Conservation (phyloP, 257 asterid genomes). For the Thymus mandschuricus region DNA sequence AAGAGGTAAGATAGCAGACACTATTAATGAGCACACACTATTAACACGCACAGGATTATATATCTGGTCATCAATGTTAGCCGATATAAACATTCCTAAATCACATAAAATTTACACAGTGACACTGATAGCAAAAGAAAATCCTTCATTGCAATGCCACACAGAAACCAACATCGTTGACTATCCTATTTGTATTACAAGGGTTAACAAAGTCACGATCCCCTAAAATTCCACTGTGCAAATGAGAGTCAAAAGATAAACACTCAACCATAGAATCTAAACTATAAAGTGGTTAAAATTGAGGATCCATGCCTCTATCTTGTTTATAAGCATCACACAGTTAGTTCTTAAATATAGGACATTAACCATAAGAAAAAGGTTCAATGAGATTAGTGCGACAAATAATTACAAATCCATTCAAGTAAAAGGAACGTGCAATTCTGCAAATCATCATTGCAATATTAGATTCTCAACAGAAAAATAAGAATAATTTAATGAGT, state of each 20-base stretch:
- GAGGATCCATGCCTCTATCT: background rate
- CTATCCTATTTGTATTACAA: background rate
- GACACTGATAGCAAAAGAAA: conserved; percentile 14
- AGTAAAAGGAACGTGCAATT: background rate
- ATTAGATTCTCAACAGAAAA: background rate
- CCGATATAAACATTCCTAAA: background rate
- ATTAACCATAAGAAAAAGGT: background rate
- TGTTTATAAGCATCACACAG: background rate
- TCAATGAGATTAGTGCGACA: background rate
- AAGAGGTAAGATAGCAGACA: conserved; percentile 10
- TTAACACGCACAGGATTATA: conserved; percentile 18
- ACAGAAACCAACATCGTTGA: background rate
- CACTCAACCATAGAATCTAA: background rate
- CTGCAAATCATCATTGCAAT: background rate
- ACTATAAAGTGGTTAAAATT: background rate
- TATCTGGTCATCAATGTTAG: conserved; percentile 8
- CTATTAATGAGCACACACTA: background rate
- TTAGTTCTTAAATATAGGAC: background rate
- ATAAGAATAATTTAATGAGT: background rate
- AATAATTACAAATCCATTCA: background rate
- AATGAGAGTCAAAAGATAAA: conserved; percentile 2
- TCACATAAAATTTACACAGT: background rate
- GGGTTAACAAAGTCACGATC: background rate
- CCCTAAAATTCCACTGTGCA: conserved; percentile 8
- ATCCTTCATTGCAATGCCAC: background rate